A percentile compares a stretch with the other conserved stretches of the same genome.
Conservation (phyloP, 2,329 filamentous ascomycete species). For the Cercospora canescens region DNA sequence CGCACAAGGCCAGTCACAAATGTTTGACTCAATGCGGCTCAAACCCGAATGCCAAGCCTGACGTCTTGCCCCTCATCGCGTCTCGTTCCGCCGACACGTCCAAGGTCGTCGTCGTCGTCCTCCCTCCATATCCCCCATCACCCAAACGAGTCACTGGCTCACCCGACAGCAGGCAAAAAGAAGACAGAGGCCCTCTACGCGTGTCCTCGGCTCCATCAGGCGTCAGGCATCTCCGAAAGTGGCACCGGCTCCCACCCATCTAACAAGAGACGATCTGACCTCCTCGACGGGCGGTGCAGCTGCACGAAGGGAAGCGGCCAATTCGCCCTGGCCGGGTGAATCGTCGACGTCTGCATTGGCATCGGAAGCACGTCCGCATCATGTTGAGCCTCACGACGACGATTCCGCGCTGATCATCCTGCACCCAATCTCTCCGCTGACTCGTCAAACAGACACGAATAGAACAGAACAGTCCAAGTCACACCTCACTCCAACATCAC, state of each 20-base stretch:
- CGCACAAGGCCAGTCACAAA: not conserved
- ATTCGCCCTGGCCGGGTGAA: too few species aligned
- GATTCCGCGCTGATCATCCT: not conserved
- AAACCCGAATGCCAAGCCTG: not conserved
- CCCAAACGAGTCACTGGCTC: too few species aligned
- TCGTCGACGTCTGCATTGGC: too few species aligned
- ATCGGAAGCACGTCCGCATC: not conserved
- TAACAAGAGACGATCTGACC: not conserved
- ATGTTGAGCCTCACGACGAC: not conserved
- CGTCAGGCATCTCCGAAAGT: not conserved
- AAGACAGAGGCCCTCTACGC: too few species aligned
- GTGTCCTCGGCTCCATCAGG: not conserved
- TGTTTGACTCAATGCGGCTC: slow-evolving; percentile 1
- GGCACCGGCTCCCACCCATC: not conserved
- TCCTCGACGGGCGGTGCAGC: too few species aligned
- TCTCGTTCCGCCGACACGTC: not conserved
- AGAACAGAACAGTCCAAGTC: not conserved
- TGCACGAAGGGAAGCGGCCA: too few species aligned
- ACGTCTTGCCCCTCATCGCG: not conserved
- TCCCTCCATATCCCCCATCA: not conserved
- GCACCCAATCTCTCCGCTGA: not conserved
- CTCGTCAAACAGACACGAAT: not conserved
- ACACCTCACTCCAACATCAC: too few species aligned
- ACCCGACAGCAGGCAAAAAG: too few species aligned
- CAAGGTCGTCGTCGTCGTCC: not conserved